Evolutionary conservation across 2,329 filamentous ascomycete genomes (phyloP).

Genomic region (Apiospora koreana): DNA sequence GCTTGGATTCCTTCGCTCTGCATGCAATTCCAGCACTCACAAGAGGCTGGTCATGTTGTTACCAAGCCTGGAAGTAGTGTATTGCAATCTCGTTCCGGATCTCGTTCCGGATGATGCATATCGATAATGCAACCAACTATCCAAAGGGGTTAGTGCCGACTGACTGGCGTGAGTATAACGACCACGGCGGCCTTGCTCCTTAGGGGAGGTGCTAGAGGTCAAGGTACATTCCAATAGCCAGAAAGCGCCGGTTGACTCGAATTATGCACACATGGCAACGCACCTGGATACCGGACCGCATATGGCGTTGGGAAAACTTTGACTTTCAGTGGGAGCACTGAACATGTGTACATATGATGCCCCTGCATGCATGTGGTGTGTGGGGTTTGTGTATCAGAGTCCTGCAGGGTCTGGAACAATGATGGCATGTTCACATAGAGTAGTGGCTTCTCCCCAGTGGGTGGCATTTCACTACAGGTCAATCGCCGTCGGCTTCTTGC

Average conservation of each 20-base stretch:
- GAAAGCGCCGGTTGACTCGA: background rate
- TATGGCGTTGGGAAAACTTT: too few species aligned
- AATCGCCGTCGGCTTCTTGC: background rate
- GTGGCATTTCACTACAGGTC: background rate
- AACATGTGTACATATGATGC: background rate
- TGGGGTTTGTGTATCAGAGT: background rate
- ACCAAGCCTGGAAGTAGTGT: background rate
- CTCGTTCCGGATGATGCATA: background rate
- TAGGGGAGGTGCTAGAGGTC: background rate
- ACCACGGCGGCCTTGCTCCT: background rate
- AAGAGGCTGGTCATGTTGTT: too few species aligned
- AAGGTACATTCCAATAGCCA: background rate
- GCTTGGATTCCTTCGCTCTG: background rate
- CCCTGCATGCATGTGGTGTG: background rate
- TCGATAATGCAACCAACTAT: background rate
- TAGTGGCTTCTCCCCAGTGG: background rate
- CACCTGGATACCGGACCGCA: background rate
- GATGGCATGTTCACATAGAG: background rate
- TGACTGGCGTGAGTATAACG: background rate
- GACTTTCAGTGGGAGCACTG: too few species aligned
- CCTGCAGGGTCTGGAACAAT: background rate
- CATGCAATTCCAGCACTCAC: background rate
- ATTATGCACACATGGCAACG: background rate
- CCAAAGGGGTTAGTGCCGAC: background rate
- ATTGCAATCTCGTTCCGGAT: too few species aligned